Conservation (phyloP, 2,329 filamentous ascomycete genomes). For the Pseudocercospora pini-densiflorae region DNA sequence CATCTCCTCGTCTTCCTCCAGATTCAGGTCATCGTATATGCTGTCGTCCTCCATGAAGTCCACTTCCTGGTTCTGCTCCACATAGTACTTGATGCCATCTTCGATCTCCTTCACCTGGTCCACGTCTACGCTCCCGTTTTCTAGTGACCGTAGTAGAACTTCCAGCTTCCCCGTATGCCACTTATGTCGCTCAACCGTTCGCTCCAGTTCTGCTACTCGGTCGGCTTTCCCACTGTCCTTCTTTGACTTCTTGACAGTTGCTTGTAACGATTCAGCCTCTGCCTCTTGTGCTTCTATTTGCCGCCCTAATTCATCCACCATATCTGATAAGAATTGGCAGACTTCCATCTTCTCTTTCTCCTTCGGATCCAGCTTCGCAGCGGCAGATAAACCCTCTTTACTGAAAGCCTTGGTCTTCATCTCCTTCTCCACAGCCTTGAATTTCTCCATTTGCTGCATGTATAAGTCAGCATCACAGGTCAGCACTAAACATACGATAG, state of each 20-base stretch:
- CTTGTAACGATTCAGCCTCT: slow-evolving; percentile 83
- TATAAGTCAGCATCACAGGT: slow-evolving; percentile 27
- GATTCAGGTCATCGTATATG: slow-evolving; percentile 91
- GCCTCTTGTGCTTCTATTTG: slow-evolving; percentile 94
- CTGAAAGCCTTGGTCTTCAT: slow-evolving; percentile 99
- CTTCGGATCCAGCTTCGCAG: slow-evolving; percentile 93
- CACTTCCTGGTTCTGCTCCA: slow-evolving; percentile 82
- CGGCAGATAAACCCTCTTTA: slow-evolving; percentile 92
- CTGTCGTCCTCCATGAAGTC: slow-evolving; percentile 94
- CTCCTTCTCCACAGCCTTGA: slow-evolving; percentile 99
- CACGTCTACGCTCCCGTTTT: slow-evolving; percentile 88
- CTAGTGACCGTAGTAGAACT: slow-evolving; percentile 83
- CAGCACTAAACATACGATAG: background rate
- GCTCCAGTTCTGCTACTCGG: slow-evolving; percentile 83
- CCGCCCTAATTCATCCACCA: slow-evolving; percentile 90
- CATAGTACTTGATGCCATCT: slow-evolving; percentile 93
- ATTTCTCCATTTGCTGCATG: slow-evolving; percentile 92
- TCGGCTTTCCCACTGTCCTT: slow-evolving; percentile 87
- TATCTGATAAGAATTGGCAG: slow-evolving; percentile 80
- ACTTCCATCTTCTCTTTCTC: slow-evolving; percentile 93
- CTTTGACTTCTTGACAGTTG: slow-evolving; percentile 94
- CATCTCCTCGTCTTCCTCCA: slow-evolving; percentile 88
- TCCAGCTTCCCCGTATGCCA: slow-evolving; percentile 96
- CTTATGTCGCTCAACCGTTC: slow-evolving; percentile 87
- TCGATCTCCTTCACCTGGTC: slow-evolving; percentile 87